Percentiles rank a stretch among this genome's conserved stretches.
These are phyloP conservation scores for Phalaenopsis equestris DNA, from an alignment of 106 monocot species.

Conservation along the genomic window DNA sequence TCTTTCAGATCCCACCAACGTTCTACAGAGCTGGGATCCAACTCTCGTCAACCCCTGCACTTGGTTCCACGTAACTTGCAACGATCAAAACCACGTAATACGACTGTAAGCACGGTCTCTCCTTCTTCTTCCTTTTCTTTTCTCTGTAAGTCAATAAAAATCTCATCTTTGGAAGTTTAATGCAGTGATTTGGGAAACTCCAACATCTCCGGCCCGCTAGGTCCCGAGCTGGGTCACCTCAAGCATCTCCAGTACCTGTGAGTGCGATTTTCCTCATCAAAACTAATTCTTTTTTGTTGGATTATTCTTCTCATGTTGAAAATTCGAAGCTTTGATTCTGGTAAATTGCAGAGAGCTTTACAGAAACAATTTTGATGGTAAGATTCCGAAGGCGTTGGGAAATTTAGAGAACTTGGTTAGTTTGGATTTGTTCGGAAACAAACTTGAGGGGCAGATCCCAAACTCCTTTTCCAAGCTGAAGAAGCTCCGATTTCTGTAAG, in stretches of 20 bases:
- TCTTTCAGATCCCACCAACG: constrained; percentile 72
- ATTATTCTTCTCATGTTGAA: neutral
- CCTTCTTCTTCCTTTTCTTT: neutral
- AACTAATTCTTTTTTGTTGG: neutral
- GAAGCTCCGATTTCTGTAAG: constrained; percentile 82
- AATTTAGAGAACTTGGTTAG: constrained; percentile 77
- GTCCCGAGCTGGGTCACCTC: constrained; percentile 73
- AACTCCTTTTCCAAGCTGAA: constrained; percentile 79
- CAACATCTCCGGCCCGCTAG: constrained; percentile 76
- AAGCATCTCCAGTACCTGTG: constrained; percentile 85
- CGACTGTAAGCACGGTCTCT: constrained; percentile 41
- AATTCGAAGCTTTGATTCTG: neutral
- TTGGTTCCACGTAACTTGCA: constrained; percentile 93
- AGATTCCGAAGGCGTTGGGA: constrained; percentile 77
- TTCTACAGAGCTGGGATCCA: constrained; percentile 96
- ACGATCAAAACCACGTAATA: constrained; percentile 66
- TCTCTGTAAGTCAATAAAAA: neutral
- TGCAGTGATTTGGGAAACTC: constrained; percentile 94
- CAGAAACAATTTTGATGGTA: constrained; percentile 78
- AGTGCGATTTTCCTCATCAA: neutral
- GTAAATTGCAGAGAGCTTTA: constrained; percentile 66
- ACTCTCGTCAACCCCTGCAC: constrained; percentile 96
- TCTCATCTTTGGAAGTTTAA: constrained; percentile 1
- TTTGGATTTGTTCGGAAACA: constrained; percentile 86
- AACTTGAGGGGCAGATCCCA: constrained; percentile 63